phyloP scores from a whole-genome alignment of 176 grass and related monocot species.

The Avena sativa region DNA sequence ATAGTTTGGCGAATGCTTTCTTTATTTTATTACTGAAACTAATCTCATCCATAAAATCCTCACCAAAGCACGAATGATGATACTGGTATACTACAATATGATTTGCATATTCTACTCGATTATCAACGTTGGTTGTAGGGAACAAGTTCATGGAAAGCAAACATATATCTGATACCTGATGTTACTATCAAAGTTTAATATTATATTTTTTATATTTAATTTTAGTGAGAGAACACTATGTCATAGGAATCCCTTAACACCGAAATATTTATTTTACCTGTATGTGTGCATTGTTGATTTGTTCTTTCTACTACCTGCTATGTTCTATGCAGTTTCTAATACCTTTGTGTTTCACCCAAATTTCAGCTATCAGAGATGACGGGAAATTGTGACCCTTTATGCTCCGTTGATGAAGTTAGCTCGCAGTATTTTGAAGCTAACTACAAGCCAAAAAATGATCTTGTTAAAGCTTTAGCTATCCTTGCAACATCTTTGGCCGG shows the following conservation, averaged over 20 bases:
- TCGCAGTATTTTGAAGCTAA: slow-evolving; percentile 81
- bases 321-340: slow-evolving; percentile 24
- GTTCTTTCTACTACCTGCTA: neutral
- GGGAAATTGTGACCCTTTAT: slow-evolving; percentile 90
- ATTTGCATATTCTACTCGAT: neutral
- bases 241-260: neutral
- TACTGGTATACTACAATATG: slow-evolving; percentile 8
- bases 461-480: slow-evolving; percentile 83
- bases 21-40: neutral
- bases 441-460: slow-evolving; percentile 87
- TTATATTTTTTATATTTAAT: neutral
- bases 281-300: neutral
- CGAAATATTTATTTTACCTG: neutral
- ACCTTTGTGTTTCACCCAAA: slow-evolving; percentile 6
- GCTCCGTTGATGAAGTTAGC: slow-evolving; percentile 87
- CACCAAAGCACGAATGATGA: neutral
- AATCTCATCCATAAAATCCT: neutral
- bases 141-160: neutral
- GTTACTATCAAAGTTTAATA: neutral
- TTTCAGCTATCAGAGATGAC: slow-evolving; percentile 63
- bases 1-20: neutral
- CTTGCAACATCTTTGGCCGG: slow-evolving; percentile 72
- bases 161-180: neutral
- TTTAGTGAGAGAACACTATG: neutral
- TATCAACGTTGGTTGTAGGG: neutral